phyloP scores from a whole-genome alignment of 768 basidiomycete genomes.

The Coprinopsis sp. region DNA sequence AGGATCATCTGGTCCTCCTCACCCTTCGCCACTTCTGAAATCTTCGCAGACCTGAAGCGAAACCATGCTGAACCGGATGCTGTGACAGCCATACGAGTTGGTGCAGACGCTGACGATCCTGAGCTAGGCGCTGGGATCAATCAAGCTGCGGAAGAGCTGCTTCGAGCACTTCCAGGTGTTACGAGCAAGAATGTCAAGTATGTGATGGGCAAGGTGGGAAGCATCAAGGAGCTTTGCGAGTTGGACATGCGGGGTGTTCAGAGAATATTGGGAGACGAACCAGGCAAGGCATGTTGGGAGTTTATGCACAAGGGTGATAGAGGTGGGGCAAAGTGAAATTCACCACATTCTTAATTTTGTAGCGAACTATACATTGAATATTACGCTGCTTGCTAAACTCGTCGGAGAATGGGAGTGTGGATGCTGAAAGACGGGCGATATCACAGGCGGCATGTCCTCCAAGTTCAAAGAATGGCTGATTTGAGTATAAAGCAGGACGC shows the following conservation, averaged over 20 bases:
- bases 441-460: too few species aligned
- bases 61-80: constrained; percentile 80
- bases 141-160: constrained; percentile 73
- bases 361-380: too few species aligned
- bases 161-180: constrained; percentile 81
- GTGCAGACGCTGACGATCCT: constrained; percentile 73
- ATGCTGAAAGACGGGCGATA: too few species aligned
- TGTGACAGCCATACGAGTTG: constrained; percentile 67
- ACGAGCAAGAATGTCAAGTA: constrained; percentile 79
- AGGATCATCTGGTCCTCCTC: constrained; percentile 98
- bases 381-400: too few species aligned
- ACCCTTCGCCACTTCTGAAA: constrained; percentile 85
- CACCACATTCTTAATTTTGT: too few species aligned
- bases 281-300: constrained; percentile 72
- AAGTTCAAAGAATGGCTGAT: too few species aligned
- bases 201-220: constrained; percentile 77
- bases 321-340: constrained; percentile 4
- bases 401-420: too few species aligned
- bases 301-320: constrained; percentile 78
- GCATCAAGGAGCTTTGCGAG: constrained; percentile 70
- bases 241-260: constrained; percentile 59
- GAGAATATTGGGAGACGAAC: constrained; percentile 73
- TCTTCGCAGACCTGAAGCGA: constrained; percentile 87
- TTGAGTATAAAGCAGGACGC: too few species aligned
- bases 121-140: constrained; percentile 67